These are phyloP conservation scores for Xylariaceae sp. DNA, from an alignment of 2,329 filamentous ascomycete genomes.

Conservation along the genomic window DNA sequence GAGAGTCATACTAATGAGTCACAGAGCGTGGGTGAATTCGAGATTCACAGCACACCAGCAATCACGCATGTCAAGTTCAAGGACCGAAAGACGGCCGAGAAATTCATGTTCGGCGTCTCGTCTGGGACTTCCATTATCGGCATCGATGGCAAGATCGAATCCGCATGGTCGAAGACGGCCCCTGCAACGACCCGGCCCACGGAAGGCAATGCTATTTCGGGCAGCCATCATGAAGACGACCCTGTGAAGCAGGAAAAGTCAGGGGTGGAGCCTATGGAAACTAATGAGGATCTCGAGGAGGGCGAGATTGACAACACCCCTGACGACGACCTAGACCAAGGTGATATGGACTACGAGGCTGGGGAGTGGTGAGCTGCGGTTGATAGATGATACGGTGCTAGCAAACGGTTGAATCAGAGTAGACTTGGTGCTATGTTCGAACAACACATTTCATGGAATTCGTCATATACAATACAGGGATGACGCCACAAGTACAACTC, in stretches of 20 bases:
- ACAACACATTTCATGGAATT: too few relatives aligned
- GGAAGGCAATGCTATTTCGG: slow-evolving; percentile 22
- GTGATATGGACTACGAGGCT: slow-evolving; percentile 34
- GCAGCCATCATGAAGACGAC: slow-evolving; percentile 23
- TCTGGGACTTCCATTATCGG: slow-evolving; percentile 53
- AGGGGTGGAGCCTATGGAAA: slow-evolving; percentile 17
- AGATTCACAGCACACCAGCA: slow-evolving; percentile 45
- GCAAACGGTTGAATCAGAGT: neutral
- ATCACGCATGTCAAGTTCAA: slow-evolving; percentile 57
- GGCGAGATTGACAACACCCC: slow-evolving; percentile 24
- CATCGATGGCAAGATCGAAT: slow-evolving; percentile 56
- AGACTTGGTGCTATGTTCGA: too few relatives aligned
- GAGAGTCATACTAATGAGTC: slow-evolving; percentile 24
- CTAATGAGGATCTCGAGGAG: slow-evolving; percentile 25
- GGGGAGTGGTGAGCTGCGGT: slow-evolving; percentile 19
- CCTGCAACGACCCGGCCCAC: slow-evolving; percentile 21
- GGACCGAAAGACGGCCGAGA: slow-evolving; percentile 66
- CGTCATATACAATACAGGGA: too few relatives aligned
- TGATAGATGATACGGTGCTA: neutral
- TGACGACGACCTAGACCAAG: slow-evolving; percentile 23
- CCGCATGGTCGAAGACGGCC: slow-evolving; percentile 53
- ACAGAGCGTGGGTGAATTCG: slow-evolving; percentile 59
- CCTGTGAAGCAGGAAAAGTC: slow-evolving; percentile 21
- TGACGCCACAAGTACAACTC: too few relatives aligned
- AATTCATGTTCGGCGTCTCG: slow-evolving; percentile 53